A percentile compares a stretch with the other conserved stretches of the same genome.
These are phyloP conservation scores for Aspergillus brasiliensis DNA, from an alignment of 2,329 filamentous ascomycete genomes.

Conservation along the genomic window DNA sequence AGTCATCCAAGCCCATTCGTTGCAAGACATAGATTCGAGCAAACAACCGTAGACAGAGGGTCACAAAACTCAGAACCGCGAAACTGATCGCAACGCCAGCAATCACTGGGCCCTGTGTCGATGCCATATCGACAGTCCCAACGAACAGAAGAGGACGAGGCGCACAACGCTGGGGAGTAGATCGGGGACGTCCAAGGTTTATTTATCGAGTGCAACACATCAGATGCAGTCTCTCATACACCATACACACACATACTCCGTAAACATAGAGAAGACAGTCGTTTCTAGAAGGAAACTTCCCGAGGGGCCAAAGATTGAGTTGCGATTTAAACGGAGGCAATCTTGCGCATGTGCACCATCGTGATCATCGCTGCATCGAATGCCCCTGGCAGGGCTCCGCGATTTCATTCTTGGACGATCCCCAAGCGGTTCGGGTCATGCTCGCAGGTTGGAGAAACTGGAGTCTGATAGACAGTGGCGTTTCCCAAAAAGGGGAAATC, in stretches of 20 bases:
- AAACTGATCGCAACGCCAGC: constrained; percentile 41
- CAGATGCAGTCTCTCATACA: background rate
- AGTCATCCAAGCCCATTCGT: constrained; percentile 34
- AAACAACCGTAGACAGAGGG: constrained; percentile 42
- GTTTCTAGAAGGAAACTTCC: no score
- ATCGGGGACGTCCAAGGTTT: background rate
- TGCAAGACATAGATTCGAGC: constrained; percentile 43
- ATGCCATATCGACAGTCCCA: constrained; percentile 18
- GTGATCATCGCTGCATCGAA: background rate
- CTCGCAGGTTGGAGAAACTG: background rate
- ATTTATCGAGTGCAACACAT: background rate
- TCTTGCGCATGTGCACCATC: background rate
- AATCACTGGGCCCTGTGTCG: constrained; percentile 39
- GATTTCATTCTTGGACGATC: no score
- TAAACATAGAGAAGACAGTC: no score
- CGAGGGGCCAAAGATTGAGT: background rate
- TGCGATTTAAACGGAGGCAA: background rate
- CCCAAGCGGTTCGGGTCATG: background rate
- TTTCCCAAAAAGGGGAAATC: background rate
- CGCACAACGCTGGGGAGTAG: background rate
- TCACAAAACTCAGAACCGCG: constrained; percentile 40
- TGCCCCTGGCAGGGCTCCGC: background rate
- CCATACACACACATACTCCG: background rate
- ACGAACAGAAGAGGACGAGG: constrained; percentile 4
- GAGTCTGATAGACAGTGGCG: constrained; percentile 1